A percentile compares a stretch with the other conserved stretches of the same genome.
Conservation (phyloP, 2,329 filamentous ascomycete species). For the Cordyceps cicadae region DNA sequence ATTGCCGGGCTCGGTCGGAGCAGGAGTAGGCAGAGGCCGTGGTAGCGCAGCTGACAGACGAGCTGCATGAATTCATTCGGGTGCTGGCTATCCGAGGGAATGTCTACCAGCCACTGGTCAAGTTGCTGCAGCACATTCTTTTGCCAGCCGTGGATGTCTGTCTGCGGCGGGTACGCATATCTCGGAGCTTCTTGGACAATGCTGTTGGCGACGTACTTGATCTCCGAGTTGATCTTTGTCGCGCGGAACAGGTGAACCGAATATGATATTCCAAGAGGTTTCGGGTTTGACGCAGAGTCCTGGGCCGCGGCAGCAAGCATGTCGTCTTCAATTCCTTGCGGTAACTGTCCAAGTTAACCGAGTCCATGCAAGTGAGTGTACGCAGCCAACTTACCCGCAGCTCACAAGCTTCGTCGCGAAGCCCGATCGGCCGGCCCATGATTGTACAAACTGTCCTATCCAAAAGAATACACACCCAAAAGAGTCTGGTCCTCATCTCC, state of each 20-base stretch:
- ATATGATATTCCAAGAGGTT: conserved; percentile 28
- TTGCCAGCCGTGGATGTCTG: conserved; percentile 39
- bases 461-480: conserved; percentile 45
- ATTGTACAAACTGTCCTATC: conserved; percentile 45
- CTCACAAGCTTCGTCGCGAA: conserved; percentile 48
- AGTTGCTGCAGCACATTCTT: conserved; percentile 31
- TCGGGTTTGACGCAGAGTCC: conserved; percentile 4
- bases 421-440: conserved; percentile 47
- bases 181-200: conserved; percentile 36
- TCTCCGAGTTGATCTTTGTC: conserved; percentile 44
- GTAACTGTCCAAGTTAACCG: conserved; percentile 21
- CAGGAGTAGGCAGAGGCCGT: conserved; percentile 40
- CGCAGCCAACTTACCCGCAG: conserved; percentile 30
- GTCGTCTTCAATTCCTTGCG: conserved; percentile 19
- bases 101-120: conserved; percentile 30
- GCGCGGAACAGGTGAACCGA: conserved; percentile 42
- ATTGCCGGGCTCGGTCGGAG: conserved; percentile 44
- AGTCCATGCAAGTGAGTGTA: not conserved
- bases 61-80: conserved; percentile 18
- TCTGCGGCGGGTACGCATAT: conserved; percentile 40
- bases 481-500: conserved; percentile 46
- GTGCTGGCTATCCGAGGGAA: conserved; percentile 21
- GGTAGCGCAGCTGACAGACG: conserved; percentile 37
- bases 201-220: conserved; percentile 49
- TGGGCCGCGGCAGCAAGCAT: conserved; percentile 13